These are phyloP conservation scores for Acanthamoeba triangularis DNA, from an alignment of 208 protist species.

Conservation along the genomic window DNA sequence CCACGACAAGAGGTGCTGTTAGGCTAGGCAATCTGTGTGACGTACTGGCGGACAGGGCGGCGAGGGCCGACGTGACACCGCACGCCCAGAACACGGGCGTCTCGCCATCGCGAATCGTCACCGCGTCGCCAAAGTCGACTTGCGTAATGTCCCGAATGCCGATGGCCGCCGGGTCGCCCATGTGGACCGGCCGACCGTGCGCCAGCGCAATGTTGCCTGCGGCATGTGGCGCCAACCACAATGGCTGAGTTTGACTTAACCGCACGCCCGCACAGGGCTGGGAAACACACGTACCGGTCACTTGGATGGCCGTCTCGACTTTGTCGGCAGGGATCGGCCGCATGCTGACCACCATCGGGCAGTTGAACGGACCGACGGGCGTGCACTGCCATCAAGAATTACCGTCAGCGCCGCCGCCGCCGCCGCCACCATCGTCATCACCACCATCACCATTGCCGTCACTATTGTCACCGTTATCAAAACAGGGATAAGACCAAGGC, in stretches of 20 bases:
- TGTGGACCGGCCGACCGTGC: conserved; percentile 76
- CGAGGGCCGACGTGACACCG: conserved; percentile 64
- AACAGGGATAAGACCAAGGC: neutral
- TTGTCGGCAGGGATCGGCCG: conserved; percentile 47
- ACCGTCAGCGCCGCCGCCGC: neutral
- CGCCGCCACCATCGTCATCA: neutral
- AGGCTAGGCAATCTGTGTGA: neutral
- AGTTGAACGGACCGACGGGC: conserved; percentile 58
- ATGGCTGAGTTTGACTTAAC: neutral
- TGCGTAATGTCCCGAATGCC: conserved; percentile 77
- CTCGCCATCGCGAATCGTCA: conserved; percentile 57
- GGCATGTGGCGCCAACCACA: neutral
- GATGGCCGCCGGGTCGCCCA: conserved; percentile 68
- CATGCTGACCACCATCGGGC: conserved; percentile 75
- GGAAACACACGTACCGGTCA: conserved; percentile 11
- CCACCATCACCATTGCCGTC: neutral
- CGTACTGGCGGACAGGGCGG: conserved; percentile 66
- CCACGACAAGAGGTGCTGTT: neutral
- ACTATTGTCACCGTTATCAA: neutral
- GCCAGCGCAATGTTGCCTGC: conserved; percentile 20
- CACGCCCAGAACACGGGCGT: conserved; percentile 79
- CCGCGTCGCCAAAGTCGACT: conserved; percentile 78
- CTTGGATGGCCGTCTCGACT: conserved; percentile 31
- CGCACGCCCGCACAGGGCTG: neutral
- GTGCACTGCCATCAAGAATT: conserved; percentile 37